Evolutionary conservation across 1,284 basidiomycete species (phyloP), one percentile per base, ranked within the genome.

Genomic region (Leucocoprinus gongylophorus): DNA sequence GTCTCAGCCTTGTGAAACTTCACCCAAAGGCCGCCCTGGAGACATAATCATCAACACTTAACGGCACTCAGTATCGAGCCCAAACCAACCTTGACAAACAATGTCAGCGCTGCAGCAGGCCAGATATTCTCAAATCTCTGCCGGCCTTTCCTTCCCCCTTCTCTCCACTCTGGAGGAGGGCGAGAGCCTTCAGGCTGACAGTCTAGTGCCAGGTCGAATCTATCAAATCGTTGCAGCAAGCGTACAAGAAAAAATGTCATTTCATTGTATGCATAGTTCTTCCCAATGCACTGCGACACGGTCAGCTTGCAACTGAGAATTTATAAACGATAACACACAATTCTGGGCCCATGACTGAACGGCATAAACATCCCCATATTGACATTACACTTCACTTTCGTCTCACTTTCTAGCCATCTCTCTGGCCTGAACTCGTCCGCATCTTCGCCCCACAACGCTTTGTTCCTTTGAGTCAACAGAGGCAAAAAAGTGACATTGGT

Each of bases 231-330:
- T 58, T 88, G 85, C 45, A 88, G 62, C 23, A 88, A 63, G 28
- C 80, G 72, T 8, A 82, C 78, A 32, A 88, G 72, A 65, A 86
- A 80, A 61, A 78, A 88, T 2, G 81, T 79, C 41, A 81, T 78
- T 62, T 88, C 80, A 60, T 86, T 86, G 55, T 80, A 81, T 3
- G 85, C 85, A 55, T 85, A 85, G 57, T 85, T 81, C 61, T 86
- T 83, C 5, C 85, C 85, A 15, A 88, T 65, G 59, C 85, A 87
- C 83, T 85, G 57, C 39, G 7, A 21, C 8, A 9, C 2, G 12
- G 32, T 13, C 10, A 15, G 15, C 58, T 57, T 28, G 38, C 52
- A 52, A 29, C 20, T 44, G 23, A 47, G 2, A 28, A 46, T 4
- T 10, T 9, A 4, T 40, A 30, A 32, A 33, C n/a, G 20, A 39